Percentiles rank a stretch among this genome's conserved stretches.
phyloP scores from a whole-genome alignment of 495 filamentous ascomycete genomes.

The Penicillium nucicola region DNA sequence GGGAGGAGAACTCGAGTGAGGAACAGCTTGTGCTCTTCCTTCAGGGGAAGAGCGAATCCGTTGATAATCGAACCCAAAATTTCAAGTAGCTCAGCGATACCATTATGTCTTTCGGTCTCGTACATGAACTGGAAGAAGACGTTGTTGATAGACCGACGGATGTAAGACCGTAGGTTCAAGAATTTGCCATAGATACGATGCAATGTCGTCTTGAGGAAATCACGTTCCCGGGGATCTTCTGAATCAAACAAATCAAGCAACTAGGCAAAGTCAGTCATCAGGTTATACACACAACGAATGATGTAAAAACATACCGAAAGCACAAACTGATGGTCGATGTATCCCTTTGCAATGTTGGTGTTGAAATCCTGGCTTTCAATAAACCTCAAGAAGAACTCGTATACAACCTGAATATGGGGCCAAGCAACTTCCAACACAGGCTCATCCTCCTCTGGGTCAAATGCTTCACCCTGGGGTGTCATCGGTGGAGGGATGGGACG shows the following conservation, averaged over 20 bases:
- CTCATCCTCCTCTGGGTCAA: constrained; percentile 98
- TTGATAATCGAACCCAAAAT: constrained; percentile 99
- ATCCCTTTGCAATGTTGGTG: constrained; percentile 98
- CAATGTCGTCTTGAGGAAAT: constrained; percentile 97
- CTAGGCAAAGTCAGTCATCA: constrained; percentile 30
- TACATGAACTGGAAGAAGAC: constrained; percentile 99
- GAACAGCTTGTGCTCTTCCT: constrained; percentile 99
- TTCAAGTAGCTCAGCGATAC: constrained; percentile 93
- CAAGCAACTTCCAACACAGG: constrained; percentile 97
- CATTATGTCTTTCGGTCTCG: constrained; percentile 98
- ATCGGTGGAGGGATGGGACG: constrained; percentile 94
- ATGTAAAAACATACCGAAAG: constrained; percentile 59
- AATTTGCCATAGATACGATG: constrained; percentile 99
- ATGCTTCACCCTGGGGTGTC: constrained; percentile 97
- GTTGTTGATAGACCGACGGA: constrained; percentile 98
- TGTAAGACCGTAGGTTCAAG: constrained; percentile 94
- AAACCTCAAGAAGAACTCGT: constrained; percentile 98
- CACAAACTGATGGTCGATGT: constrained; percentile 97
- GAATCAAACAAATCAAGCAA: constrained; percentile 98
- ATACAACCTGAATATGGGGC: constrained; percentile 99
- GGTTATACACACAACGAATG: background rate
- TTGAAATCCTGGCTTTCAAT: constrained; percentile 99
- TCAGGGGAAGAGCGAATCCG: constrained; percentile 92
- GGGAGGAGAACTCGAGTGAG: constrained; percentile 89
- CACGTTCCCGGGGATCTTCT: constrained; percentile 93